Base-by-base conservation (phyloP, 495 filamentous ascomycete genomes). In the Jackrogersella minutella region DNA sequence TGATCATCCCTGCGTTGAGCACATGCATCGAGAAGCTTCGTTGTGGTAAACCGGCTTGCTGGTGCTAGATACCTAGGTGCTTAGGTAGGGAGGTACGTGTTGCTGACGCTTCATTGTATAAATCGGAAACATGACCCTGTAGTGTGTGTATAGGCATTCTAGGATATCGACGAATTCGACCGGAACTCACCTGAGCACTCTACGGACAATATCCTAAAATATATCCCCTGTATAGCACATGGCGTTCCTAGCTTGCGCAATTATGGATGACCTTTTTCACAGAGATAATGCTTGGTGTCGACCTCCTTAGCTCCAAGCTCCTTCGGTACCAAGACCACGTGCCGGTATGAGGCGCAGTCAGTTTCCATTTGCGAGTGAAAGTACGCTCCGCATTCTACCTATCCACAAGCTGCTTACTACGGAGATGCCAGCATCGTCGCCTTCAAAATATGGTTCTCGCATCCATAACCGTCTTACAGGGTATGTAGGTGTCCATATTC, bases 201-300 rank as follows among this genome's bases (percentile, higher is more conserved):
- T 46, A 33, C 26, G 30, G 14, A 28, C 31, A 44, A 16, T n/a
- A 40, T 63, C 59, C 37, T 63, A 63, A 55, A 63, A 63, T 55
- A 68, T 59, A 53, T 54, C 24, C 59, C 59, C 52, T 54, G 65
- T 28, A 54, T 52, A 22, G 24, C 52, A 63, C 65, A 63, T 68
- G 65, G 58, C 58, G 40, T 41, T 53, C 21, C 16, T 43, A 17
- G 24, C 19, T 47, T 46, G 21, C 31, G 54, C 30, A 6, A 19
- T 43, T 39, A 37, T 44, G 33, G 54, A 37, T 44, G 33, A 60
- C 37, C 17, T 59, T 39, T 47, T n/a, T 31, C 33, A 51, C 30
- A 56, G 10, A 59, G 40, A 50, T 58, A 44, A 46, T 50, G 64
- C n/a, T n/a, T n/a, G 28, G 17, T 33, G 30, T 0, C 16, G 58